Percentiles rank a stretch among this genome's conserved stretches.
Conservation (phyloP, 164 flowering plant genomes). For the Platanus orientalis region DNA sequence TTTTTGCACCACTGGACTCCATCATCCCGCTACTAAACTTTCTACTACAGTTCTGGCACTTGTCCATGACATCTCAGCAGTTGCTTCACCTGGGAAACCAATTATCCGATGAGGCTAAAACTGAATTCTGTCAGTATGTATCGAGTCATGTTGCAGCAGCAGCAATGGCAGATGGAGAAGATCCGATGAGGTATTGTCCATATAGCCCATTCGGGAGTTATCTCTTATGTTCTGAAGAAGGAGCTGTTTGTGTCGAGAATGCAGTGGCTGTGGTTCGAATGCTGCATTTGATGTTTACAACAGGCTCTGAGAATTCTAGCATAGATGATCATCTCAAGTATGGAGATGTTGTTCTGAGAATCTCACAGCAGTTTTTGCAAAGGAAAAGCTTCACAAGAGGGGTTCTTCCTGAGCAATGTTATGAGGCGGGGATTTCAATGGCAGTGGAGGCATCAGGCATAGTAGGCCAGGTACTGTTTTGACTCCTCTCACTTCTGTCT, state of each 20-base stretch:
- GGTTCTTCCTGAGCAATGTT: slow-evolving; percentile 34
- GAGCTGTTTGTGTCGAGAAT: slow-evolving; percentile 61
- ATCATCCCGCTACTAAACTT: slow-evolving; percentile 18
- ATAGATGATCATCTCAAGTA: slow-evolving; percentile 63
- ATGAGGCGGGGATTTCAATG: slow-evolving; percentile 53
- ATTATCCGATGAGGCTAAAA: slow-evolving; percentile 20
- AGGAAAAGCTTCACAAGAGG: slow-evolving; percentile 25
- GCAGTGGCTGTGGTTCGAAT: slow-evolving; percentile 36
- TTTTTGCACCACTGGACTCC: slow-evolving; percentile 38
- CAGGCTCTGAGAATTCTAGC: slow-evolving; percentile 22
- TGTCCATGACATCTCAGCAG: slow-evolving; percentile 21
- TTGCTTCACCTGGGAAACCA: slow-evolving; percentile 10
- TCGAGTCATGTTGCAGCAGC: slow-evolving; percentile 11
- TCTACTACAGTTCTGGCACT: slow-evolving; percentile 36
- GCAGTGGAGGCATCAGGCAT: slow-evolving; percentile 59
- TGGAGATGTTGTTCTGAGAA: slow-evolving; percentile 35
- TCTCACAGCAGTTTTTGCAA: slow-evolving; percentile 37
- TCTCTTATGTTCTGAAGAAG: slow-evolving; percentile 50
- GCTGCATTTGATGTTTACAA: slow-evolving; percentile 40
- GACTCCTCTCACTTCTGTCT: not conserved
- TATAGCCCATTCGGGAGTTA: slow-evolving; percentile 69
- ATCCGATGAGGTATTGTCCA: not conserved
- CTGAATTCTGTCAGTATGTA: slow-evolving; percentile 23
- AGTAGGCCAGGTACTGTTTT: slow-evolving; percentile 24
- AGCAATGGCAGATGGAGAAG: slow-evolving; percentile 14